Conservation (phyloP, 2,329 filamentous ascomycete genomes). For the Hortaea werneckii region DNA sequence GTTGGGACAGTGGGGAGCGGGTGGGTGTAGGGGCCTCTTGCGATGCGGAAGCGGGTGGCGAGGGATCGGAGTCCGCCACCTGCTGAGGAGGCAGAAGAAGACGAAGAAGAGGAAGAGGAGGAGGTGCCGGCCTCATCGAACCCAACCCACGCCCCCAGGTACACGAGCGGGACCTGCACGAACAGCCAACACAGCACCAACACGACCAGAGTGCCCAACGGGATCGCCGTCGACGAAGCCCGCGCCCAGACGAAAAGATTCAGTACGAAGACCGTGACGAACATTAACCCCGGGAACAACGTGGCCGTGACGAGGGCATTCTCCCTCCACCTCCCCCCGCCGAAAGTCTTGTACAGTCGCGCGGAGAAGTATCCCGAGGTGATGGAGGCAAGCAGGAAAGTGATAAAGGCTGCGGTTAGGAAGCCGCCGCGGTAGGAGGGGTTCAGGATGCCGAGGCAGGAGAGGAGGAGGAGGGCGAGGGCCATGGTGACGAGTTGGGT, state of each 20-base stretch:
- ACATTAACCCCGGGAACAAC: conserved; percentile 69
- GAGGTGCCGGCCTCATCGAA: conserved; percentile 48
- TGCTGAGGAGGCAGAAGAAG: too few relatives aligned
- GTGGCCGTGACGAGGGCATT: conserved; percentile 66
- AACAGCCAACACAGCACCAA: conserved; percentile 72
- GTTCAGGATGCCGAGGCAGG: conserved; percentile 68
- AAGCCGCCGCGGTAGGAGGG: conserved; percentile 86
- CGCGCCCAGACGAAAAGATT: conserved; percentile 89
- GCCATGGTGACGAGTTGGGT: conserved; percentile 81
- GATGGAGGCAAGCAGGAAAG: conserved; percentile 73
- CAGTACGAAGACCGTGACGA: conserved; percentile 64
- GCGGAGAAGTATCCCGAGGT: conserved; percentile 85
- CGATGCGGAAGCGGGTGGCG: too few relatives aligned
- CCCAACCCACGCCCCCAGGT: conserved; percentile 68
- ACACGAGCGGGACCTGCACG: conserved; percentile 76
- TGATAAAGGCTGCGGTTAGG: conserved; percentile 68
- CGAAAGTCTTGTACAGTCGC: conserved; percentile 73
- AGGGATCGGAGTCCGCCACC: too few relatives aligned
- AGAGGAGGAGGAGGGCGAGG: conserved; percentile 47
- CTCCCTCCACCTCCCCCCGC: conserved; percentile 61
- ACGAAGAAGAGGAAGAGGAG: too few relatives aligned
- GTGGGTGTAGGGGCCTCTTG: conserved; percentile 55
- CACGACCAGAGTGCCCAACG: conserved; percentile 66
- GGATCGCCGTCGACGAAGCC: conserved; percentile 76
- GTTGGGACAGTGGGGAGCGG: conserved; percentile 67